Evolutionary conservation across 495 filamentous ascomycete genomes (phyloP), one percentile per base, ranked within the genome.

Genomic region (Aspergillus avenaceus): DNA sequence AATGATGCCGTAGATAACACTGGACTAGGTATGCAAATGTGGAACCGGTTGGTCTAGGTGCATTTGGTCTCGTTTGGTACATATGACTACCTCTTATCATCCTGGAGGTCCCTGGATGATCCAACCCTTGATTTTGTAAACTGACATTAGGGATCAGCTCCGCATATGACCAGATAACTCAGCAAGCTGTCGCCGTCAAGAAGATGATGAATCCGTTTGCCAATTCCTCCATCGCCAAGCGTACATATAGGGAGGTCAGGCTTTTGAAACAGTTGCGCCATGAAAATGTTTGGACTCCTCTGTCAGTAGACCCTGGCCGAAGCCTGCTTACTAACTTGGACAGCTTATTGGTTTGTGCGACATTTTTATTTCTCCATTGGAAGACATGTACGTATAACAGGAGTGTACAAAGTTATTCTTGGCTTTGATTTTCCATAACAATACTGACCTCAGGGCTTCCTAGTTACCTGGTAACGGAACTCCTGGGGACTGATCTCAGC

Each of bases 121-220:
- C 8, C 12, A 36, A 48, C 51, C 46, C 13, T 25, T 25, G 27
- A 13, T 8, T 19, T 38, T 38, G 16, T 18, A 19, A 9, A 8
- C 34, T 38, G 7, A 38, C 34, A 21, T 19, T 31, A 38, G 16
- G 16, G 34, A 27, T 32, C 18, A 98, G 93, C 71, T 96, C 93
- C 36, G 95, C 93, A 48, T 90, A 87, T 73, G 93, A 98, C 69
- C 87, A 96, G 75, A 88, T 98, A 61, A 96, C 92, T 41, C 84
- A 78, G 59, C 90, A 95, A 66, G 84, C 87, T 63, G 93, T 98
- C 45, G 93, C 93, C 14, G 89, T 98, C 63, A 98, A 98, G 81
- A 98, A 98, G 78, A 98, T 98, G 65, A 97, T 98, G 93, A 97
- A 97, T 78, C 93, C 93, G 3, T 98, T 98, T 73, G 92, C 88